Base-by-base conservation (phyloP, 1,284 basidiomycete genomes). In the Melampsora larici-populina region DNA sequence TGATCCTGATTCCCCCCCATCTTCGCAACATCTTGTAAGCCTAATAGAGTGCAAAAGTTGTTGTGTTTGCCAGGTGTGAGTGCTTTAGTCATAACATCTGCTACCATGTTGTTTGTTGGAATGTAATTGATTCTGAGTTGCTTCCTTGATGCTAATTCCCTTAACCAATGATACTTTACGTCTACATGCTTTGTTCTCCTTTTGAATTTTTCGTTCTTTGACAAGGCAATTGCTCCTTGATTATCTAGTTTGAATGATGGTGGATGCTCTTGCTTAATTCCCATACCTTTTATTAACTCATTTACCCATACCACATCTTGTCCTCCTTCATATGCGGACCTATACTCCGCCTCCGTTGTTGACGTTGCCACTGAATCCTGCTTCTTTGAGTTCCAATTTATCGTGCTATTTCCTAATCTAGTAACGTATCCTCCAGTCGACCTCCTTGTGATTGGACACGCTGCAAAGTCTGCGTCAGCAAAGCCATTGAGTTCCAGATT, bases 61-160 rank as follows among this genome's bases (percentile, higher is more conserved):
- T 66, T 26, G 13, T 31, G 64, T n/a, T 66, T 66, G 11, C 7
- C 7, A 8, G 21, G 21, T 13, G 26, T 13, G 7, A 40, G n/a
- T 18, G 64, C 24, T 36, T 66, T 66, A 31, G 46, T 55, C 15
- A 9, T 13, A 17, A 69, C 48, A 29, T 70, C 26, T 17, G 43
- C 68, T 31, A 51, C 5, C 68, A 70, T 70, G 24, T 70, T 29
- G 13, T 3, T 8, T 7, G 68, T 70, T 49, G 68, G 48, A 26
- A 70, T 33, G 49, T 70, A 70, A 6, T 26, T 51, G 31, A 70
- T 70, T 49, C 11, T 51, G 49, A 70, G 29, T 13, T 18, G 13
- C 29, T 24, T n/a, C 24, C 15, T 17, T 6, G 48, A 11, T 15
- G 6, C n/a, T n/a, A n/a, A 29, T 31, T 70, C 48, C 7, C 68